These are phyloP conservation scores for Parietichytrium sp. DNA, from an alignment of 108 stramenopile species.

Conservation along the genomic window DNA sequence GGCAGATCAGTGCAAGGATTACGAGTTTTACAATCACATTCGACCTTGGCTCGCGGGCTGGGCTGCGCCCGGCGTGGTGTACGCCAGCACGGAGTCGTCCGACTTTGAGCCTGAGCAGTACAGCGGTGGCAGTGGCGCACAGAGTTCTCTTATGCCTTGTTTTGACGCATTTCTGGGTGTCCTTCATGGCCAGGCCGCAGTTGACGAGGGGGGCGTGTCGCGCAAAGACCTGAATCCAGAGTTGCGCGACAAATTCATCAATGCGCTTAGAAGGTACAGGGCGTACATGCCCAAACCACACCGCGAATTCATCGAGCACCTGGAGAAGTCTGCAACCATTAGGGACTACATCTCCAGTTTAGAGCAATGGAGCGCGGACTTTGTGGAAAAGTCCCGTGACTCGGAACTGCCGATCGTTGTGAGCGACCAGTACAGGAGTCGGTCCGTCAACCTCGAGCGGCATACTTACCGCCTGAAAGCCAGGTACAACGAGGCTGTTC, in stretches of 20 bases:
- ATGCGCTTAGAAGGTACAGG: conserved; percentile 2
- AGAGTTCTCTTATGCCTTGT: conserved; percentile 29
- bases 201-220: background rate
- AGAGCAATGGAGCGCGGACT: background rate
- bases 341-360: background rate
- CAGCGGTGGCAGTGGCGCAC: conserved; percentile 24
- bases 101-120: background rate
- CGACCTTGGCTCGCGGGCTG: background rate
- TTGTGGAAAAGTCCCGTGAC: background rate
- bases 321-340: background rate
- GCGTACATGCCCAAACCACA: conserved; percentile 13
- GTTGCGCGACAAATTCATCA: background rate
- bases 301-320: background rate
- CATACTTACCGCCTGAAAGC: background rate
- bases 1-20: background rate
- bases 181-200: background rate
- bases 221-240: background rate
- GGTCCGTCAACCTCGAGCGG: background rate
- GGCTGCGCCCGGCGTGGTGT: conserved; percentile 16
- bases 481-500: background rate
- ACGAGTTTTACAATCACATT: background rate
- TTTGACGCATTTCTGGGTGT: conserved; percentile 15
- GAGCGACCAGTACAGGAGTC: background rate
- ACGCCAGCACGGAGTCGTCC: background rate
- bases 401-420: background rate